Evolutionary conservation across 257 asterid species (phyloP).

Genomic region (Anisodus acutangulus): DNA sequence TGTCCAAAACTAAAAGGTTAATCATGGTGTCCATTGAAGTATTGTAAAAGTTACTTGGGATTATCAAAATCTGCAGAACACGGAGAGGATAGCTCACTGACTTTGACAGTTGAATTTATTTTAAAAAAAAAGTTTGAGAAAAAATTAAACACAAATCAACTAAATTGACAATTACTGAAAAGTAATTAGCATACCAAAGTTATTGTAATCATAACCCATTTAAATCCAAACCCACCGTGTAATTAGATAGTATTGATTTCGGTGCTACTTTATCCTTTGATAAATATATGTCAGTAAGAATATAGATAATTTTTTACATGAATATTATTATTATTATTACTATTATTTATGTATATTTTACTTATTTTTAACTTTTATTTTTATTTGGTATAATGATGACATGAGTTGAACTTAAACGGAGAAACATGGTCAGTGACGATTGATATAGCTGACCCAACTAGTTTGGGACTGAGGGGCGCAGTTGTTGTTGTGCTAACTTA

Average conservation of each 20-base stretch:
- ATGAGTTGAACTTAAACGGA: background rate
- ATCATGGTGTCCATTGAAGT: background rate
- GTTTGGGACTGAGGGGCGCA: background rate
- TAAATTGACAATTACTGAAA: background rate
- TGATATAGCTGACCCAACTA: background rate
- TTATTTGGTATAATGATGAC: constrained; percentile 3
- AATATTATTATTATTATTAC: background rate
- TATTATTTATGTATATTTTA: background rate
- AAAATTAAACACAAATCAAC: background rate
- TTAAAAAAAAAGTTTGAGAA: background rate
- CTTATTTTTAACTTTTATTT: background rate
- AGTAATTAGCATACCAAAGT: background rate
- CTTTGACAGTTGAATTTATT: background rate
- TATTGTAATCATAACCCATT: background rate
- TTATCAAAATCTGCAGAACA: background rate
- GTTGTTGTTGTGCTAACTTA: background rate
- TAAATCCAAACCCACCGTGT: background rate
- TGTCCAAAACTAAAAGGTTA: background rate
- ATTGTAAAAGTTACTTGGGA: background rate
- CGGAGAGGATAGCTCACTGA: background rate
- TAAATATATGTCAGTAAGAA: background rate
- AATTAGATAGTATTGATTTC: background rate
- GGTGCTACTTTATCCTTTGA: constrained; percentile 23
- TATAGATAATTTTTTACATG: background rate
- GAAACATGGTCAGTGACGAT: background rate